phyloP scores from a whole-genome alignment of 768 basidiomycete genomes.

The Mycena venus region DNA sequence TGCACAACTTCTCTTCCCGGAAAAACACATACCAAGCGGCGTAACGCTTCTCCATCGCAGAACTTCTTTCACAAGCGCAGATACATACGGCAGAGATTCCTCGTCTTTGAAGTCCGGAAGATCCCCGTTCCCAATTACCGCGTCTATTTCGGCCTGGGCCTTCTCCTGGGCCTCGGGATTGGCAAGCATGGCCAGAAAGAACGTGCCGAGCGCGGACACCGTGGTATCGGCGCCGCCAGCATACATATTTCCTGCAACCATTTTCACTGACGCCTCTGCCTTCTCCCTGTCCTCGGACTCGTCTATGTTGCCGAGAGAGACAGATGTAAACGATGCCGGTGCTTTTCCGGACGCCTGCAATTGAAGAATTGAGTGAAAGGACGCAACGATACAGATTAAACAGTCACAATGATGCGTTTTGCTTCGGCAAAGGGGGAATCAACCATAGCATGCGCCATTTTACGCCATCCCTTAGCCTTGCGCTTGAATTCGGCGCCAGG shows the following conservation, averaged over 20 bases:
- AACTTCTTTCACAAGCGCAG: slow-evolving; percentile 11
- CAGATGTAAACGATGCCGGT: not conserved
- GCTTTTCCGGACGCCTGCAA: not conserved
- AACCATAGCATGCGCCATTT: not conserved
- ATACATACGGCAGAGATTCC: slow-evolving; percentile 37
- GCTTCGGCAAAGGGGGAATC: slow-evolving; percentile 30
- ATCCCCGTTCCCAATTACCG: slow-evolving; percentile 41
- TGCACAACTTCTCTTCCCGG: not conserved
- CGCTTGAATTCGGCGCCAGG: slow-evolving; percentile 50
- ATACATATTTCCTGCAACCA: slow-evolving; percentile 7
- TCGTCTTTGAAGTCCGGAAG: slow-evolving; percentile 43
- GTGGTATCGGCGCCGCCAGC: slow-evolving; percentile 6
- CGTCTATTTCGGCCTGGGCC: slow-evolving; percentile 48
- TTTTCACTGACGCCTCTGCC: not conserved
- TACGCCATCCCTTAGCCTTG: slow-evolving; percentile 41
- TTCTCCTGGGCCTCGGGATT: slow-evolving; percentile 43
- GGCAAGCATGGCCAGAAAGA: slow-evolving; percentile 46
- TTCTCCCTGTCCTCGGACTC: not conserved
- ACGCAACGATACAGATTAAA: not conserved
- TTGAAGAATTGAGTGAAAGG: no score
- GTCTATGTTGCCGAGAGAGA: not conserved
- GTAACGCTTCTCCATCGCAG: slow-evolving; percentile 16
- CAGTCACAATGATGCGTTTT: slow-evolving; percentile 25
- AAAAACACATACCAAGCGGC: slow-evolving; percentile 6
- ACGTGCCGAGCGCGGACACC: slow-evolving; percentile 25